Conservation (phyloP, 306 rosid genomes). For the Trifolium subterraneum region DNA sequence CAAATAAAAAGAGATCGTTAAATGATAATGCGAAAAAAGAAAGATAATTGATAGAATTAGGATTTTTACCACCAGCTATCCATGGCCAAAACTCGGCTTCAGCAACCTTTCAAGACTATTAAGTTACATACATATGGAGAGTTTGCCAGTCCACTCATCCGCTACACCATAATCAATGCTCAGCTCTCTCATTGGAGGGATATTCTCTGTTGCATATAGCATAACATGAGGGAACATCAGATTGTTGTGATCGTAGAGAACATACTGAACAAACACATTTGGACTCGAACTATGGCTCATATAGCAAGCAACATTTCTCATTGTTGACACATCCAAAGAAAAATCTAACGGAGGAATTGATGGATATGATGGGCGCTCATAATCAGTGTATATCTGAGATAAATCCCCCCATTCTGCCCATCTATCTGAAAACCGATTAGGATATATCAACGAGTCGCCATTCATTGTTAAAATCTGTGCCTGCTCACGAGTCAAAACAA, state of each 20-base stretch:
- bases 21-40: slow-evolving; percentile 18
- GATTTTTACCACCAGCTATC: slow-evolving; percentile 59
- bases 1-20: slow-evolving; percentile 12
- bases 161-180: slow-evolving; percentile 94
- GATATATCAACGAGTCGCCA: slow-evolving; percentile 81
- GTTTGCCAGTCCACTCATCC: slow-evolving; percentile 83
- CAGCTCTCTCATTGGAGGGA: slow-evolving; percentile 97
- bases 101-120: slow-evolving; percentile 44
- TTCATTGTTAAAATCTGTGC: slow-evolving; percentile 84
- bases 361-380: slow-evolving; percentile 82
- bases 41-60: slow-evolving; percentile 14
- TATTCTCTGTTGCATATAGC: slow-evolving; percentile 93
- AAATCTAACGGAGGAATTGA: slow-evolving; percentile 87
- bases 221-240: slow-evolving; percentile 95
- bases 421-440: slow-evolving; percentile 72
- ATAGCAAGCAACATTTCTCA: slow-evolving; percentile 97
- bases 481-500: slow-evolving; percentile 82
- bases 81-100: slow-evolving; percentile 52
- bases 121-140: slow-evolving; percentile 89
- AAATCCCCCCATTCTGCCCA: slow-evolving; percentile 99
- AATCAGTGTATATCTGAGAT: slow-evolving; percentile 66
- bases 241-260: slow-evolving; percentile 89
- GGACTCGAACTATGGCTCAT: slow-evolving; percentile 82
- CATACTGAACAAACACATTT: slow-evolving; percentile 86
- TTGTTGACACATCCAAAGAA: slow-evolving; percentile 86